These are phyloP conservation scores for Trametes pubescens DNA, from an alignment of 1,284 basidiomycete genomes.

Conservation along the genomic window DNA sequence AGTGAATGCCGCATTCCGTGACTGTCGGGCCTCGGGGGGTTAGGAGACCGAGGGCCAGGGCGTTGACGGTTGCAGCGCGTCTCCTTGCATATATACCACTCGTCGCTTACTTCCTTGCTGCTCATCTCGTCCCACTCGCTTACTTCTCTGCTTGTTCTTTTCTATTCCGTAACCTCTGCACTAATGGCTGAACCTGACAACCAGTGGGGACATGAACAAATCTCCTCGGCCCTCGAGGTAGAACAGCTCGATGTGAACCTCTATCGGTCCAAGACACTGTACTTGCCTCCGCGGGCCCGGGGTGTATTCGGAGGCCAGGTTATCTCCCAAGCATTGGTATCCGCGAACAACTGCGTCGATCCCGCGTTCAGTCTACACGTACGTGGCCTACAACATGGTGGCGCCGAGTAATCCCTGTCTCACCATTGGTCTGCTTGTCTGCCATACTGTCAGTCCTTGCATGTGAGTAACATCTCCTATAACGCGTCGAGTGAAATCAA, in stretches of 20 bases:
- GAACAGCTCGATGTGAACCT: conserved; percentile 81
- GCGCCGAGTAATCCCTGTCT: neutral
- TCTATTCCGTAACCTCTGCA: too few relatives aligned
- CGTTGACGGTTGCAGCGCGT: conserved; percentile 4
- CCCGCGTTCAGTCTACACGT: conserved; percentile 78
- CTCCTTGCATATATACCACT: conserved; percentile 6
- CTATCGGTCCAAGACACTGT: conserved; percentile 79
- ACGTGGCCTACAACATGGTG: conserved; percentile 40
- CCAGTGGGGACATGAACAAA: conserved; percentile 50
- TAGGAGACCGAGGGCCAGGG: neutral
- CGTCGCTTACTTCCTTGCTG: neutral
- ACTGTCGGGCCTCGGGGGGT: neutral
- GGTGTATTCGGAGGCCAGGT: conserved; percentile 94
- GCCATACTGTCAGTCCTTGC: conserved; percentile 61
- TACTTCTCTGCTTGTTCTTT: too few relatives aligned
- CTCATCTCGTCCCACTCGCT: neutral
- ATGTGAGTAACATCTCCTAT: conserved; percentile 55
- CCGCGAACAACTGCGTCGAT: conserved; percentile 80
- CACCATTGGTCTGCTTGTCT: conserved; percentile 26
- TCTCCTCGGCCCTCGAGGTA: conserved; percentile 78
- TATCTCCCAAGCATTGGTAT: conserved; percentile 86
- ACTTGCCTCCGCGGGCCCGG: conserved; percentile 69
- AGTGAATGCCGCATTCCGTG: neutral
- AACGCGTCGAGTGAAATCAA: neutral
- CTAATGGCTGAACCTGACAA: conserved; percentile 11